Evolutionary conservation across 2,329 filamentous ascomycete genomes (phyloP), one percentile per base, ranked within the genome.

Genomic region (Epichloe hybrida): DNA sequence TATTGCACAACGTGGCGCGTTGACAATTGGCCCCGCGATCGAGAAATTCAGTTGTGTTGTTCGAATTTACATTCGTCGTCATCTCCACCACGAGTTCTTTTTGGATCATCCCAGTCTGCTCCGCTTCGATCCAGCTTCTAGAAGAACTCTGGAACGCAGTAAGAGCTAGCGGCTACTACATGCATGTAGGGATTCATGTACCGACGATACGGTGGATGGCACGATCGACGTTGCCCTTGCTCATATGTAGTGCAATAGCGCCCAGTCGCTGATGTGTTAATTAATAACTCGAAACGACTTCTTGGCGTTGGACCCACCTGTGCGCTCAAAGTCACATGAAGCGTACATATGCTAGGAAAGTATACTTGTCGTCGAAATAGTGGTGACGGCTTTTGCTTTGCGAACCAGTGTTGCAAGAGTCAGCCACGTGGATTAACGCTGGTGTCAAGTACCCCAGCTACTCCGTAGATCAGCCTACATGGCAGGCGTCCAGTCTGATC

Each of bases 121-220:
- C 17, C 37, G 37, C 46, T 48, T 48, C 38, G 38, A 42, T 36
- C 38, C 38, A n/a, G 38, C 46, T 48, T 48, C 46, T 40, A 36
- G 46, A 48, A 48, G 46, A n/a, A 23, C 23, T 42, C 17, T 21
- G 38, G 27, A 48, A 36, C 37, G 13, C 34, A 36, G 31, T n/a
- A 45, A n/a, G 31, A 46, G 43, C 43, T 36, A 35, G 8, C 11
- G 17, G 17, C 17, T 17, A 17, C 20, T 21, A 27, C 23, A 27
- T 27, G 23, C 23, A 27, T 27, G 23, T 27, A 15, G 27, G 27
- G 36, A n/a, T 38, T 38, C 36, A 7, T n/a, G 13, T n/a, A 15
- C 13, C 36, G n/a, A 6, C 36, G 36, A 38, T 31, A 31, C 13
- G 36, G 36, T 38, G 13, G 36, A 38, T n/a, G 36, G 7, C 2